These are phyloP conservation scores for Chrysoporthe deuterocubensis DNA, from an alignment of 2,329 filamentous ascomycete genomes.

Conservation along the genomic window DNA sequence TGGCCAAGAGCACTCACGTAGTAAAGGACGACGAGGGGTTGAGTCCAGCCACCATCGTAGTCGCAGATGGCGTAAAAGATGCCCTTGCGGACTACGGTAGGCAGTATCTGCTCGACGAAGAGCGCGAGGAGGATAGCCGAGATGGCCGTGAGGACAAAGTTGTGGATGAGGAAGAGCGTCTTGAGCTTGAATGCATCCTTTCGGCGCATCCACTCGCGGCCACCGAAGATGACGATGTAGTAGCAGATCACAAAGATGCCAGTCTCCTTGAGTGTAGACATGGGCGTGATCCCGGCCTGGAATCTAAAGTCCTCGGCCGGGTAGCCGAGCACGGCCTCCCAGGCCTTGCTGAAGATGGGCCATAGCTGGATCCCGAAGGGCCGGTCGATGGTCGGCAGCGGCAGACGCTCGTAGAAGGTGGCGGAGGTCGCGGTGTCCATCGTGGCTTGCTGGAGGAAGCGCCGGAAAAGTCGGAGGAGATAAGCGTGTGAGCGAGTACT, in stretches of 20 bases:
- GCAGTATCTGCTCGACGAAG: constrained; percentile 89
- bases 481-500: neutral
- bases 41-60: constrained; percentile 84
- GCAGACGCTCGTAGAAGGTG: constrained; percentile 58
- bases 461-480: neutral
- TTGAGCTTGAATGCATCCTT: constrained; percentile 85
- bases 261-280: constrained; percentile 88
- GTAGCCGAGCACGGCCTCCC: constrained; percentile 76
- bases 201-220: constrained; percentile 89
- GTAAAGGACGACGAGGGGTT: constrained; percentile 91
- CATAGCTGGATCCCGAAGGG: constrained; percentile 91
- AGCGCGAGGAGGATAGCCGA: constrained; percentile 79
- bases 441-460: constrained; percentile 22
- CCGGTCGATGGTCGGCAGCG: constrained; percentile 82
- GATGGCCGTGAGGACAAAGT: constrained; percentile 89
- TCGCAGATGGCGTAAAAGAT: constrained; percentile 90
- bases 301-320: constrained; percentile 87
- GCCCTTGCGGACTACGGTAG: constrained; percentile 78
- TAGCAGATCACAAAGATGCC: constrained; percentile 82
- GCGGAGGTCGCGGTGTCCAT: constrained; percentile 40
- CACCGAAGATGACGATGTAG: constrained; percentile 92
- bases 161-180: constrained; percentile 91
- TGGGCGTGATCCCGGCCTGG: constrained; percentile 76
- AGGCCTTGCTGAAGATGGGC: constrained; percentile 92
- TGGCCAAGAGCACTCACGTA: constrained; percentile 68